A percentile compares a stretch with the other conserved stretches of the same genome.
phyloP scores from a whole-genome alignment of 2,329 filamentous ascomycete genomes.

The Grosmannia huntii region DNA sequence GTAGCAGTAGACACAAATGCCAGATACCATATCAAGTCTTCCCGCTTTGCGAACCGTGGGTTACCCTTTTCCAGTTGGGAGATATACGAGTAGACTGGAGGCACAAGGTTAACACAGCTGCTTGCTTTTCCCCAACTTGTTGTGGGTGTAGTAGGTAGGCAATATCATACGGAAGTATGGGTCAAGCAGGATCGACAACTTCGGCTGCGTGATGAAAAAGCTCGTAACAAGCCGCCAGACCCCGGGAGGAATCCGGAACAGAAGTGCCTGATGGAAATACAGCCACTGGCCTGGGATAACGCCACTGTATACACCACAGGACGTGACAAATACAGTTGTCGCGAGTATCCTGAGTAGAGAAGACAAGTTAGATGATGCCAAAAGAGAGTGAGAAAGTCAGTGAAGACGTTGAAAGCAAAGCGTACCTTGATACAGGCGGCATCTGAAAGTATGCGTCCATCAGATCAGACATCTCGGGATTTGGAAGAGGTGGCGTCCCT shows the following conservation, averaged over 20 bases:
- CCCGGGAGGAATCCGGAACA: slow-evolving; percentile 42
- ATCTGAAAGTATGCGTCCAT: slow-evolving; percentile 26
- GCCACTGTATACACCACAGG: slow-evolving; percentile 45
- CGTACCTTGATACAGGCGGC: slow-evolving; percentile 30
- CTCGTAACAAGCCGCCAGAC: slow-evolving; percentile 30
- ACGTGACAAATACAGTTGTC: slow-evolving; percentile 49
- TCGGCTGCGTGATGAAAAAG: slow-evolving; percentile 28
- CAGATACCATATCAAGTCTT: slow-evolving; percentile 71
- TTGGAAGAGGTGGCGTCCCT: not conserved
- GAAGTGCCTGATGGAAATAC: slow-evolving; percentile 36
- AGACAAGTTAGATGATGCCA: not conserved
- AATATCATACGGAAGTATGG: slow-evolving; percentile 51
- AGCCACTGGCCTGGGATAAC: slow-evolving; percentile 39
- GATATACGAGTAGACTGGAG: slow-evolving; percentile 59
- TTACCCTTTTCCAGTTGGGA: slow-evolving; percentile 61
- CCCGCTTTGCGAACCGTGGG: slow-evolving; percentile 58
- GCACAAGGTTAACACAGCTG: not conserved
- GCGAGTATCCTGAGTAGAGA: slow-evolving; percentile 47
- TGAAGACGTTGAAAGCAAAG: not conserved
- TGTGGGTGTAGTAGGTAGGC: slow-evolving; percentile 4
- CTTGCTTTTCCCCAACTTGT: not conserved
- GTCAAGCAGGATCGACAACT: slow-evolving; percentile 50
- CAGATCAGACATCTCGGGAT: slow-evolving; percentile 24
- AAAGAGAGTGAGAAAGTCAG: not conserved
- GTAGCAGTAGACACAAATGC: slow-evolving; percentile 60